Evolutionary conservation across 345 rosid species (phyloP), one percentile per base, ranked within the genome.

Genomic region (Hypericum perforatum): DNA sequence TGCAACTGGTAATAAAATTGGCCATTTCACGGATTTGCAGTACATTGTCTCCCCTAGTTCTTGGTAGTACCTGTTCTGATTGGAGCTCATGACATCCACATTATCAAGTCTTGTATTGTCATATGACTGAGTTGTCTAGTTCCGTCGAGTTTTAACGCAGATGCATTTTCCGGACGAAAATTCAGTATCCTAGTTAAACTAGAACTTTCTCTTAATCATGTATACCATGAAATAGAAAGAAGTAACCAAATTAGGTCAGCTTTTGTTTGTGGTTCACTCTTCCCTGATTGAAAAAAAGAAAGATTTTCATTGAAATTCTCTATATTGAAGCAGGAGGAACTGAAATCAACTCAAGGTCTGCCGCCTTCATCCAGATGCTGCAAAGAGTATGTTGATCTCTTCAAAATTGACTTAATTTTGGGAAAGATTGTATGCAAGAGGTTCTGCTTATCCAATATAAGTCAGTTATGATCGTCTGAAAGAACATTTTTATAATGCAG

Each of bases 291-390:
- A 6, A 39, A 14, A 22, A 44, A 8, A 10, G n/a, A n/a, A n/a
- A n/a, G n/a, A n/a, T n/a, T 46, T 7, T 37, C 16, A 6, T 39
- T 56, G 11, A 54, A 41, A 37, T 7, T 59, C 46, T 48, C 42
- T 11, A 15, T 56, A 22, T 4, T 53, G 56, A 62, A 61, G 42
- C 84, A 87, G 96, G 94, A 77, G 40, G 97, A 89, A 52, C 58
- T 80, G 38, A 89, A 81, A 67, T 75, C 82, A 32, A 49, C 75
- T 0, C 67, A 79, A 59, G 74, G 82, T 12, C 72, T 76, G 16
- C 82, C 72, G 61, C 85, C 82, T 5, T 81, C 98, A 48, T 84
- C 96, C 54, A 69, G 42, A 73, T 79, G 62, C 80, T 87, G 96
- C 89, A 85, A 91, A 74, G 98, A 82, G 98, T 91, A 73, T 45